Base-by-base conservation (phyloP, 371 early-diverging fungal species). In the Mortierella sp. region DNA sequence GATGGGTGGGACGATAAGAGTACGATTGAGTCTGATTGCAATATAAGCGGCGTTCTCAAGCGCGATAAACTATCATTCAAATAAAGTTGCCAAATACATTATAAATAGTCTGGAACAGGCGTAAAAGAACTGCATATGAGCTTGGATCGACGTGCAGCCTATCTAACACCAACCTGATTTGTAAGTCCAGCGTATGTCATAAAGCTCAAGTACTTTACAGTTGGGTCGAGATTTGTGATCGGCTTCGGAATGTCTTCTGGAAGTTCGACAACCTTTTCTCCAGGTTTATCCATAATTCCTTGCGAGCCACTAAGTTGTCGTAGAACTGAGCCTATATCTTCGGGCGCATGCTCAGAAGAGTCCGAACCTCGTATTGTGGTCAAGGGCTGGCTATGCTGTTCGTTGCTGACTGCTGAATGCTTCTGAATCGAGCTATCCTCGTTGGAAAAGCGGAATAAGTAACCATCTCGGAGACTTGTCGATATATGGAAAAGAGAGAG, bases 1-100 rank as follows among this genome's bases (percentile, higher is more conserved):
- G 43, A 80, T 68, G 10, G 81, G 81, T 2, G 81, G 75, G 57
- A 80, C 64, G 29, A 80, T 80, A 29, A 80, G 62, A 3, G 75
- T 75, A 35, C 81, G 51, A 40, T 75, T 71, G 28, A 80, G 70
- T 2, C 43, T 64, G 0, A 32, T 42, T 26, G 59, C 54, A 29
- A 59, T 1, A 19, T 53, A 60, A 10, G 60, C 60, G 8, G 53
- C 64, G 29, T 59, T 58, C 29, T 64, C 55, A 29, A 64, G 60
- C 0, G 55, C 59, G 1, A 66, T 56, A 61, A 66, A 71, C 65
- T 64, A 64, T 59, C n/a, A 35, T 7, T 17, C 45, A 29, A 45
- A 45, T 13, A 42, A 23, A 40, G 3, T 2, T 55, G 53, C 54
- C 10, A 9, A 26, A 32, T 23, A 35, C 22, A 19, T 28, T 34